Evolutionary conservation across 768 basidiomycete species (phyloP), one percentile per base, ranked within the genome.

Genomic region (Boletus subcaerulescens): DNA sequence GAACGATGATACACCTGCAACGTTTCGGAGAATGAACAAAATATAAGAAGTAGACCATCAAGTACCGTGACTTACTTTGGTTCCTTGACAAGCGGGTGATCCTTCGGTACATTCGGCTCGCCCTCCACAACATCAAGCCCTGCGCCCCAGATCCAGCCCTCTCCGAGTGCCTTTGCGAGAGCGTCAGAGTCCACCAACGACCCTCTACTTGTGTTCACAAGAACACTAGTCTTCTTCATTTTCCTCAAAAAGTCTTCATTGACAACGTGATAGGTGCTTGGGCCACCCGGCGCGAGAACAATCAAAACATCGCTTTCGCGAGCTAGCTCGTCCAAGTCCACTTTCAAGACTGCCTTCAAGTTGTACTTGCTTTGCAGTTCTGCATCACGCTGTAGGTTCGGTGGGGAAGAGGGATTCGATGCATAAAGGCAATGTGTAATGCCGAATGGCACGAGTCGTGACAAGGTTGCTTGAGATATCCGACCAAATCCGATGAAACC

Each of bases 401-500:
- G 71, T 18, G 72, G 52, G 1, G 84, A 83, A 11, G 76, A 68
- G 0, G 87, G 82, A 57, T 80, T 84, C 9, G 79, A 76, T 5
- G 79, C 68, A 72, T 93, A 96, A 41, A 95, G 59, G 59, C 84
- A 86, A 60, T 82, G 75, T 0, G 83, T 87, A 64, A 92, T 78
- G 24, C 89, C 93, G 66, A 98, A 98, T 1, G 90, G 84, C 11
- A 89, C 73, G 36, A 98, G 80, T 4, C 96, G 85, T 2, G 79
- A 71, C 40, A 96, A 80, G 0, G 88, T 89, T 20, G 87, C 87
- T 63, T 94, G 91, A 0, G 93, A 85, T 61, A 98, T 98, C 24
- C 96, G 84, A 7, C 96, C 96, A 62, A 98, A 98, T 13, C 97
- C 97, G 32, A 98, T 77, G 74, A 98, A 97, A 1, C 93, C 94